Percentiles rank a stretch among this genome's conserved stretches.
These are phyloP conservation scores for Ceriops decandra DNA, from an alignment of 345 rosid genomes.

Conservation along the genomic window DNA sequence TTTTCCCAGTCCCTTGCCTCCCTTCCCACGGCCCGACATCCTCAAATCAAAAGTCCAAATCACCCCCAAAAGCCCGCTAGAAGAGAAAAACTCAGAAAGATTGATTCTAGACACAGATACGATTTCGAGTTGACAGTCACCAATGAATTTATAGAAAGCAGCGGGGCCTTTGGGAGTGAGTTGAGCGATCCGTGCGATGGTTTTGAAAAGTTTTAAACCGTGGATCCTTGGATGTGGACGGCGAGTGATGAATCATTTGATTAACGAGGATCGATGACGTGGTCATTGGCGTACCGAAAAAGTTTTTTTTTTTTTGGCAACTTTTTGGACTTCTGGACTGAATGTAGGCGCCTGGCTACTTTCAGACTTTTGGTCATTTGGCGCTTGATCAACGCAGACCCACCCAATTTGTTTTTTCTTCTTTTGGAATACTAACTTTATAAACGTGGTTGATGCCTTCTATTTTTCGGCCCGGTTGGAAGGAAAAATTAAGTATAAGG, in stretches of 20 bases:
- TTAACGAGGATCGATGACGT: slow-evolving; percentile 30
- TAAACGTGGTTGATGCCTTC: too few relatives aligned
- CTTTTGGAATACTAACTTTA: too few relatives aligned
- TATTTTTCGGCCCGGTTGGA: too few relatives aligned
- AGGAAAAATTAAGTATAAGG: too few relatives aligned
- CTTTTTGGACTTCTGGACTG: not conserved
- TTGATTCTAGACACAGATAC: too few relatives aligned
- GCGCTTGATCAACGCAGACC: too few relatives aligned
- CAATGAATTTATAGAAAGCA: too few relatives aligned
- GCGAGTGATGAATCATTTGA: not conserved
- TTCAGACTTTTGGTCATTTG: not conserved
- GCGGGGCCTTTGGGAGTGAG: not conserved
- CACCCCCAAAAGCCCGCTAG: not conserved
- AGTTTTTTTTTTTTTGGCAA: not conserved
- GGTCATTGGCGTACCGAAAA: not conserved
- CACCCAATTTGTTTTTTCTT: too few relatives aligned
- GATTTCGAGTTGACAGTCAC: too few relatives aligned
- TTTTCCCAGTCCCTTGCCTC: slow-evolving; percentile 42
- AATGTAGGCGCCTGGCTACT: not conserved
- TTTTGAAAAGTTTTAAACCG: not conserved
- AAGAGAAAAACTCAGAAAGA: not conserved
- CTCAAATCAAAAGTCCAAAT: not conserved
- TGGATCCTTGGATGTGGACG: slow-evolving; percentile 17
- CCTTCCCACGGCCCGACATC: slow-evolving; percentile 44
- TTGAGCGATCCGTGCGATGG: slow-evolving; percentile 15